Evolutionary conservation across 2,329 filamentous ascomycete species (phyloP), one percentile per base, ranked within the genome.

Genomic region (Byssothecium circinans): DNA sequence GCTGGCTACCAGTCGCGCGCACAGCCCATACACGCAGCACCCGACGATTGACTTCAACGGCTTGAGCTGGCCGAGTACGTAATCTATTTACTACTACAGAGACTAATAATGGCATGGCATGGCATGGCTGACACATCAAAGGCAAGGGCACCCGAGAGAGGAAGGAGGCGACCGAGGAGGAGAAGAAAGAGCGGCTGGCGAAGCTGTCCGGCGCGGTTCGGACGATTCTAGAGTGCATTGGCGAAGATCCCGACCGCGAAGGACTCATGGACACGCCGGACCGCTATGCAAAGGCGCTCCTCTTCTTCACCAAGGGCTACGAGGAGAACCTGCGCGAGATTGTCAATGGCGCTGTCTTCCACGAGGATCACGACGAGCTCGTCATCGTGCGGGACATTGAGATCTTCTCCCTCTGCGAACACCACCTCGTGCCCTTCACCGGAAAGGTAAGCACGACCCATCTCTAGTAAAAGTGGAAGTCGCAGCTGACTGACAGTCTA

Each of bases 371-470:
- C 67, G 94, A 96, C 65, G 94, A 99, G 74, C 82, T 99, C 75
- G 91, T 99, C 23, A 96, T 97, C 63, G 90, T 99, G 49, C 96
- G 95, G 75, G 91, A 97, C 65, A 97, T 99, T 64, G 91, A 96
- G 68, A 83, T 97, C 11, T 95, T 91, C 72, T 92, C 88, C 55
- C 78, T 97, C 35, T 99, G 94, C 77, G 94, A 99, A 76, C 94
- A 99, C 71, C 94, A 99, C 68, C 81, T 99, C 68, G 92, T 99
- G 7, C 94, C 94, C 0, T 99, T 99, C 65, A 92, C 83, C 2
- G 94, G 94, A 63, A 97, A 96, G 83, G 89, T 91, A 77, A 34
- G 54, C 12, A 33, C 41, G 69, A 53, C 18, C 23, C 20, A 38
- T 20, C n/a, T n/a, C 29, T 14, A 37, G 23, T 3, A 40, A 30